phyloP scores from a whole-genome alignment of 768 basidiomycete species.

The Leucosporidium yakuticum region DNA sequence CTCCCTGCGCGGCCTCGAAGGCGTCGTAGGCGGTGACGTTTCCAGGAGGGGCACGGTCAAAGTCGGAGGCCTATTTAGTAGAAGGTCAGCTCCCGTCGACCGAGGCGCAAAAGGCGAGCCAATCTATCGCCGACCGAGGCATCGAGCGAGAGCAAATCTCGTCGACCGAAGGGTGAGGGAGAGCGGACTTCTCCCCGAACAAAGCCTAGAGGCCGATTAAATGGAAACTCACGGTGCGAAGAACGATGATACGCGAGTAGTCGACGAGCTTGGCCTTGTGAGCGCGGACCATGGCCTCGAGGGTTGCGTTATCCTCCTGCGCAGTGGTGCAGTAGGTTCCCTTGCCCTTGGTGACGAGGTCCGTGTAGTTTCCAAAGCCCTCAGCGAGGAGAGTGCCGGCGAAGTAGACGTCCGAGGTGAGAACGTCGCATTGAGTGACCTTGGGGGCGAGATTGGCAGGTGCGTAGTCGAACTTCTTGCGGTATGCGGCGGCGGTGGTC shows the following conservation, averaged over 20 bases:
- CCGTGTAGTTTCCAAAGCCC: constrained; percentile 46
- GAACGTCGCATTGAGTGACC: constrained; percentile 45
- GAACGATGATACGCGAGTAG: constrained; percentile 45
- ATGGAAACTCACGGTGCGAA: constrained; percentile 40
- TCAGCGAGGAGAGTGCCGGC: constrained; percentile 45
- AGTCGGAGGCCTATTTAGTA: constrained; percentile 39
- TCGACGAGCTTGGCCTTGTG: constrained; percentile 43
- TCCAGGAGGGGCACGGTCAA: constrained; percentile 41
- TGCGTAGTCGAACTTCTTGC: constrained; percentile 41
- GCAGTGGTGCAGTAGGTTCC: constrained; percentile 43
- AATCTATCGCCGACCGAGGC: constrained; percentile 40
- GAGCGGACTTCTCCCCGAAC: constrained; percentile 39
- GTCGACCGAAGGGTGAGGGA: constrained; percentile 32
- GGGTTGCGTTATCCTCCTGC: constrained; percentile 47
- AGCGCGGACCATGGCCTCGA: constrained; percentile 46
- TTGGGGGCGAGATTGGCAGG: constrained; percentile 43
- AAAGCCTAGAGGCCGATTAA: constrained; percentile 29
- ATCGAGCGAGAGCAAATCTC: constrained; percentile 39
- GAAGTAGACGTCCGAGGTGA: constrained; percentile 46
- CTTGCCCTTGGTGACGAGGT: constrained; percentile 43
- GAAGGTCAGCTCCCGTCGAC: too few relatives aligned
- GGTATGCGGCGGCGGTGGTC: constrained; percentile 41
- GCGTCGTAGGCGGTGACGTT: constrained; percentile 39
- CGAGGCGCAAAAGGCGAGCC: constrained; percentile 18
- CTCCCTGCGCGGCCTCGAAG: constrained; percentile 41